These are phyloP conservation scores for Fusarium sp. DNA, from an alignment of 2,329 filamentous ascomycete genomes.

Conservation along the genomic window DNA sequence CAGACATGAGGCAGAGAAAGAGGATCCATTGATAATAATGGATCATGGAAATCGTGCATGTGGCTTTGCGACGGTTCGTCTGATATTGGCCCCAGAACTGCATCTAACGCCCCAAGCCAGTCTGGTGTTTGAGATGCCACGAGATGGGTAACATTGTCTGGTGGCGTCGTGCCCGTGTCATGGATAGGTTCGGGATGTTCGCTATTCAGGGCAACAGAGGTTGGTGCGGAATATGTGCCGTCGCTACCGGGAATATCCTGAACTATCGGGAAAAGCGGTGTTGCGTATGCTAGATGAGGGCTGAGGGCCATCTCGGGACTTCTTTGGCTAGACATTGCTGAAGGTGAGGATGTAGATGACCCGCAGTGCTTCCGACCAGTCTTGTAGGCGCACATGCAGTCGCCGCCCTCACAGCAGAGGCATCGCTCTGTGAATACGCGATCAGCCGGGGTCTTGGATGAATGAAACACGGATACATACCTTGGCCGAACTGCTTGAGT, in stretches of 20 bases:
- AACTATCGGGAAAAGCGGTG: no score
- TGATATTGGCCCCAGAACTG: background rate
- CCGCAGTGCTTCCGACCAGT: background rate
- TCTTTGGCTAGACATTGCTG: background rate
- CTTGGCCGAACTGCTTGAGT: conserved; percentile 10
- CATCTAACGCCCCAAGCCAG: background rate
- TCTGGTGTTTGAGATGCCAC: background rate
- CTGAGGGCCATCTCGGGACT: background rate
- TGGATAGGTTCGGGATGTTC: background rate
- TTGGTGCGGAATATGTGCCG: no score
- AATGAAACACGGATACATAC: background rate
- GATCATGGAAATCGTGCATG: background rate
- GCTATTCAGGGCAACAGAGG: background rate
- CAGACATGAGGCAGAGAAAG: background rate
- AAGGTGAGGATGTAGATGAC: background rate
- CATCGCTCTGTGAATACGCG: conserved; percentile 4
- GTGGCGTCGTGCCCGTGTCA: background rate
- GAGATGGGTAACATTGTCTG: background rate
- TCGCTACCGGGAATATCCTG: no score
- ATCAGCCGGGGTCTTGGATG: background rate
- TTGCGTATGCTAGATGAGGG: no score
- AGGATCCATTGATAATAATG: background rate
- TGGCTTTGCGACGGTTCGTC: background rate
- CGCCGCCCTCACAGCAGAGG: conserved; percentile 7
- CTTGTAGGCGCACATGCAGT: conserved; percentile 19